Evolutionary conservation across 2,329 filamentous ascomycete species (phyloP).

Genomic region (Pestalotiopsis sp.): DNA sequence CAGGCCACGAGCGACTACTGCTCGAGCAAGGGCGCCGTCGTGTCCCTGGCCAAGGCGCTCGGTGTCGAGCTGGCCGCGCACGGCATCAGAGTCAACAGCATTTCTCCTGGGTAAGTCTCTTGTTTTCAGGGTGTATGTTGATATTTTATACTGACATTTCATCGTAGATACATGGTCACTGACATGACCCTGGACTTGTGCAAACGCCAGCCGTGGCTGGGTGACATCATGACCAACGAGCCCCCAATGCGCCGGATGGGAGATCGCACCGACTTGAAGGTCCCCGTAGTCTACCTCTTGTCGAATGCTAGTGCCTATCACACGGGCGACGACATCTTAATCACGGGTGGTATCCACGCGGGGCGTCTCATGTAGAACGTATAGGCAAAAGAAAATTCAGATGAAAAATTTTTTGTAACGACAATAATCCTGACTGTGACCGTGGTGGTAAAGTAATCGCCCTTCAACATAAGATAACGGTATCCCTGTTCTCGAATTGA

Average conservation of each 20-base stretch:
- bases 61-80: slow-evolving; percentile 65
- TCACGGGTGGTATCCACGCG: slow-evolving; percentile 21
- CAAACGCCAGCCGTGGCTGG: slow-evolving; percentile 46
- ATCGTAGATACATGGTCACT: slow-evolving; percentile 44
- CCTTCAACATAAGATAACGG: too few species aligned
- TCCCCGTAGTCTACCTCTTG: slow-evolving; percentile 56
- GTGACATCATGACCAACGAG: slow-evolving; percentile 54
- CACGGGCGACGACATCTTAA: slow-evolving; percentile 41
- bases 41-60: slow-evolving; percentile 60
- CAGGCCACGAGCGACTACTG: slow-evolving; percentile 66
- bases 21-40: slow-evolving; percentile 63
- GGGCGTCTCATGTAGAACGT: background rate
- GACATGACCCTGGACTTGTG: slow-evolving; percentile 49
- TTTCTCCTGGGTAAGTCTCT: slow-evolving; percentile 55
- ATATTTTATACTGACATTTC: background rate
- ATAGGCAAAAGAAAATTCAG: background rate
- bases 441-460: background rate
- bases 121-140: background rate
- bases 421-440: background rate
- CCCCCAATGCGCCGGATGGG: slow-evolving; percentile 56
- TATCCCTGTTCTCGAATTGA: too few species aligned
- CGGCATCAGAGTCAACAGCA: slow-evolving; percentile 66
- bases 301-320: slow-evolving; percentile 53
- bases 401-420: background rate
- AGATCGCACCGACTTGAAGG: slow-evolving; percentile 59